A percentile compares a stretch with the other conserved stretches of the same genome.
Evolutionary conservation across 73 alveolate species (phyloP).

Genomic region (Uronychia setigera): DNA sequence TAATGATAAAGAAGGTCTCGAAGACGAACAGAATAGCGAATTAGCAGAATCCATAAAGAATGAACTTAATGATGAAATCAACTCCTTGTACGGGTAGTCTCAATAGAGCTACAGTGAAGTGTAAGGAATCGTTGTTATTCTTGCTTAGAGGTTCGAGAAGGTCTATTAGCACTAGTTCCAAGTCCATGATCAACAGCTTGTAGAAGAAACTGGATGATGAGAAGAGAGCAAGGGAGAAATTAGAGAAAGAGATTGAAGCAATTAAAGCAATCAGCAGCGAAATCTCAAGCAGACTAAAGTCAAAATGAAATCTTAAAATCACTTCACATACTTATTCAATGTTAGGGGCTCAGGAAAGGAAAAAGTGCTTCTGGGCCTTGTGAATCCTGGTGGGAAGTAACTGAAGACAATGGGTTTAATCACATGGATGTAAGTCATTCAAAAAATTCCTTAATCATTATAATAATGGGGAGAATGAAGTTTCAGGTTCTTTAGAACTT

Average conservation of each 20-base stretch:
- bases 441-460: too few species aligned
- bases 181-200: background rate
- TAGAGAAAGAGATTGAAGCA: too few species aligned
- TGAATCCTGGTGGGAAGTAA: background rate
- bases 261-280: background rate
- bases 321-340: background rate
- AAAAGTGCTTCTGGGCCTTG: background rate
- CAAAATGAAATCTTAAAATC: background rate
- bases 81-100: background rate
- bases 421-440: background rate
- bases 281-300: background rate
- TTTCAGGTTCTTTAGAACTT: too few species aligned
- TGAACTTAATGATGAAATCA: background rate
- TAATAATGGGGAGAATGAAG: too few species aligned
- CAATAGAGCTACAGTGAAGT: background rate
- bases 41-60: too few species aligned
- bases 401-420: background rate
- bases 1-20: background rate
- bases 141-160: background rate
- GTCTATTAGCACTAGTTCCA: background rate
- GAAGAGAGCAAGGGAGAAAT: background rate
- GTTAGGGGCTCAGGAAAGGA: background rate
- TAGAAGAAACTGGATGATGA: background rate
- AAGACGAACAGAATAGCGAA: background rate
- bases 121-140: background rate